phyloP scores from a whole-genome alignment of 306 rosid genomes.

The Prinsepia uniflora region DNA sequence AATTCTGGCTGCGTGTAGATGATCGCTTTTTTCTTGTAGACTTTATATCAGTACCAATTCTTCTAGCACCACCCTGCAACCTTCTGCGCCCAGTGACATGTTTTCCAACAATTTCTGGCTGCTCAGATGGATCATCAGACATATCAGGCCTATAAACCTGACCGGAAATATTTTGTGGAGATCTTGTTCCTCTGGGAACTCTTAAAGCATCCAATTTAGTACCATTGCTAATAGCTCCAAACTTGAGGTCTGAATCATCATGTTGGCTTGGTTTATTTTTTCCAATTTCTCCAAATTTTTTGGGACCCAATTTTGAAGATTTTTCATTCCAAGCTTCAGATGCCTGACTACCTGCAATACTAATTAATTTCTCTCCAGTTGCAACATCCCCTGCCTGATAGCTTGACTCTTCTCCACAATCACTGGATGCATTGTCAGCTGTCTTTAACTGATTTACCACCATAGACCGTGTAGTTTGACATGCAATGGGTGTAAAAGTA shows the following conservation, averaged over 20 bases:
- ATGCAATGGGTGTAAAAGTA: constrained; percentile 47
- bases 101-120: constrained; percentile 29
- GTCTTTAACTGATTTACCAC: constrained; percentile 28
- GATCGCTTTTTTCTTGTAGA: constrained; percentile 28
- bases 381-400: constrained; percentile 18
- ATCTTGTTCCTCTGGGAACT: constrained; percentile 53
- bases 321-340: constrained; percentile 29
- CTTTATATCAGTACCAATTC: constrained; percentile 22
- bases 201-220: constrained; percentile 24
- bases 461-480: constrained; percentile 62
- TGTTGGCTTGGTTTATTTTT: constrained; percentile 27
- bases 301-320: constrained; percentile 31
- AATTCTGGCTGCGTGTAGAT: constrained; percentile 12
- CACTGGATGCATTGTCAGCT: constrained; percentile 26
- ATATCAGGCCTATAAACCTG: constrained; percentile 32
- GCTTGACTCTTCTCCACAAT: constrained; percentile 27
- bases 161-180: constrained; percentile 43
- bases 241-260: constrained; percentile 28
- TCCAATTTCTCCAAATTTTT: constrained; percentile 22
- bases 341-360: constrained; percentile 22
- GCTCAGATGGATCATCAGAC: constrained; percentile 32
- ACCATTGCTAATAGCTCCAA: constrained; percentile 24
- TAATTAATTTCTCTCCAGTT: constrained; percentile 21
- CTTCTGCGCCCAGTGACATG: constrained; percentile 35
- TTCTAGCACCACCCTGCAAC: constrained; percentile 14